A percentile compares a stretch with the other conserved stretches of the same genome.
Evolutionary conservation across 164 flowering plant genomes (phyloP).

Genomic region (Vitis cinerea): DNA sequence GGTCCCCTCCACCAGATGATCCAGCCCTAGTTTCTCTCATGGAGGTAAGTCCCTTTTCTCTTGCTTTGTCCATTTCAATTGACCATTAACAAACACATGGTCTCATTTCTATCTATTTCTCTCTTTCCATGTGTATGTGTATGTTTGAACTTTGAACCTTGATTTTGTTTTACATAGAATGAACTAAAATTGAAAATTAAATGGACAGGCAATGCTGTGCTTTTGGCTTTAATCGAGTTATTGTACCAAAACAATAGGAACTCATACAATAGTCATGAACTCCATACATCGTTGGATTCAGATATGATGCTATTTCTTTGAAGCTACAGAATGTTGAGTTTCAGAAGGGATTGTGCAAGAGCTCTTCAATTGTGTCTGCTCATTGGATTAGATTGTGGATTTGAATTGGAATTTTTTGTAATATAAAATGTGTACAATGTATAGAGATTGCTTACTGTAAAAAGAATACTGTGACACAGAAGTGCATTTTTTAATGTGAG

Average conservation of each 20-base stretch:
- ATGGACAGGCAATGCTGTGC: slow-evolving; percentile 65
- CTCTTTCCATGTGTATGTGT: background rate
- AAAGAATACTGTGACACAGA: too few relatives aligned
- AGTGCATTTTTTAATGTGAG: too few relatives aligned
- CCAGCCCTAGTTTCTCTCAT: slow-evolving; percentile 25
- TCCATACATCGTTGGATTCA: background rate
- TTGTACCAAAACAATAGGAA: background rate
- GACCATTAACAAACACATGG: background rate
- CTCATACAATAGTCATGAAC: background rate
- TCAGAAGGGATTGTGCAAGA: background rate
- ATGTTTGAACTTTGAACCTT: too few relatives aligned
- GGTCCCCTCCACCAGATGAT: slow-evolving; percentile 31
- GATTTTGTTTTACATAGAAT: background rate
- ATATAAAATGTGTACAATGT: background rate
- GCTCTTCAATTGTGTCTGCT: background rate
- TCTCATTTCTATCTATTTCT: background rate
- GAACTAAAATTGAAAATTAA: background rate
- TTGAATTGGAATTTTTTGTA: slow-evolving; percentile 5
- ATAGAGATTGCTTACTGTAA: too few relatives aligned
- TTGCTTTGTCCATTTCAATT: slow-evolving; percentile 1
- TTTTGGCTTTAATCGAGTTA: slow-evolving; percentile 50
- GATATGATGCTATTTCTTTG: background rate
- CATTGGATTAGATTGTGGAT: slow-evolving; percentile 2
- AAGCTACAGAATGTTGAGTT: background rate
- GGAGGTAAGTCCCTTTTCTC: slow-evolving; percentile 47